Evolutionary conservation across 1,284 basidiomycete genomes (phyloP), one percentile per base, ranked within the genome.

Genomic region (Trichosporon faecale): DNA sequence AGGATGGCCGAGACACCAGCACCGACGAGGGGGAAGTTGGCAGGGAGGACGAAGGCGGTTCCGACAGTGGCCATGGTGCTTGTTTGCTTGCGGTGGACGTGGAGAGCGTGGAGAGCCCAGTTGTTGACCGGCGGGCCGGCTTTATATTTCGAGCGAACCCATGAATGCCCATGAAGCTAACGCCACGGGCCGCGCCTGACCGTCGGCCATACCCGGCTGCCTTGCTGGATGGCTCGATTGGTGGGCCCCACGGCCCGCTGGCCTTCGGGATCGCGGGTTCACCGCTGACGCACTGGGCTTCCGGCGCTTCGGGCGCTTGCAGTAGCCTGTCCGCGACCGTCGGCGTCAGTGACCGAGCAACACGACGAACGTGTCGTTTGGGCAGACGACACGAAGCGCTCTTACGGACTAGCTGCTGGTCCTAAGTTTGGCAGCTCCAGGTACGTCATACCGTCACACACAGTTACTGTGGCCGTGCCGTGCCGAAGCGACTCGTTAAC

Each of bases 11-110:
- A 60, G 64, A 80, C n/a, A n/a, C 77, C 77, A 16, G 80, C 69
- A 35, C 80, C 79, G 64, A 79, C 73, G 73, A 80, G 44, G 66
- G 80, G 79, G 77, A 76, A 78, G 16, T 70, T 67, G 33, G 75
- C 55, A 64, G 80, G 79, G 49, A 81, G 66, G 23, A 33, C 21
- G 63, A 71, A 64, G 44, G 27, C 60, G 27, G 29, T 11, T n/a
- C 35, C 35, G 35, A 37, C 11, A 12, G 55, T 8, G 55, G 35
- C 11, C 46, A 46, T 31, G 46, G 27, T 49, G 64, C 25, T 40
- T 25, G 33, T 11, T 37, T n/a, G 63, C 12, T 3, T 44, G 35
- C 3, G 9, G 35, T 44, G 63, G 23, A 11, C 6, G 18, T 35
- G 27, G 63, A 29, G 9, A 29, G 57, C 27, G 33, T n/a, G 57